Conservation (phyloP, 1,284 basidiomycete genomes). For the Acaromyces ingoldii region DNA sequence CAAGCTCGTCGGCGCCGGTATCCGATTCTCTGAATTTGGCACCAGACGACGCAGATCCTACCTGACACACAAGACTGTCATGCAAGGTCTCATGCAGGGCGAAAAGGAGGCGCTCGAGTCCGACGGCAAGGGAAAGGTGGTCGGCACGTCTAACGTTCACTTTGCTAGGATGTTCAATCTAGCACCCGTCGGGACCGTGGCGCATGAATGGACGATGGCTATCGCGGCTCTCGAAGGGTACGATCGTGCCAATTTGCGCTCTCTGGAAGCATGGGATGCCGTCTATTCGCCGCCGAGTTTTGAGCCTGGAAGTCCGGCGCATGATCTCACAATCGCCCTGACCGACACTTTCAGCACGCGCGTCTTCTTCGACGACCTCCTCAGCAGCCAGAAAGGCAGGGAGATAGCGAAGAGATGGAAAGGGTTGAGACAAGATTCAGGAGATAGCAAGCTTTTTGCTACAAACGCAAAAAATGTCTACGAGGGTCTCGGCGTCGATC, state of each 20-base stretch:
- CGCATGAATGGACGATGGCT: constrained; percentile 51
- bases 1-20: constrained; percentile 64
- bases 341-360: constrained; percentile 48
- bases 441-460: constrained; percentile 41
- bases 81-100: constrained; percentile 67
- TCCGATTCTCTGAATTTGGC: constrained; percentile 85
- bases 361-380: constrained; percentile 47
- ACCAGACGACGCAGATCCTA: constrained; percentile 81
- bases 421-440: constrained; percentile 45
- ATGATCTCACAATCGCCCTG: constrained; percentile 48
- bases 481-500: constrained; percentile 33
- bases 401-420: constrained; percentile 44
- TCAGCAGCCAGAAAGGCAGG: constrained; percentile 20
- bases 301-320: constrained; percentile 26
- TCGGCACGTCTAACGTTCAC: constrained; percentile 54
- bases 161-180: constrained; percentile 37
- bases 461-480: constrained; percentile 32
- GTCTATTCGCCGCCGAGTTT: constrained; percentile 45
- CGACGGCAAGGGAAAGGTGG: constrained; percentile 59
- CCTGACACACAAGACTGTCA: constrained; percentile 70
- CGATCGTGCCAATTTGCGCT: constrained; percentile 29
- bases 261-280: constrained; percentile 43
- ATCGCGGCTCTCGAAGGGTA: constrained; percentile 44
- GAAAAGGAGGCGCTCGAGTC: constrained; percentile 14
- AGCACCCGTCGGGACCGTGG: constrained; percentile 43